Conservation (phyloP, 176 grass and related monocot genomes). For the Cymbopogon citratus region DNA sequence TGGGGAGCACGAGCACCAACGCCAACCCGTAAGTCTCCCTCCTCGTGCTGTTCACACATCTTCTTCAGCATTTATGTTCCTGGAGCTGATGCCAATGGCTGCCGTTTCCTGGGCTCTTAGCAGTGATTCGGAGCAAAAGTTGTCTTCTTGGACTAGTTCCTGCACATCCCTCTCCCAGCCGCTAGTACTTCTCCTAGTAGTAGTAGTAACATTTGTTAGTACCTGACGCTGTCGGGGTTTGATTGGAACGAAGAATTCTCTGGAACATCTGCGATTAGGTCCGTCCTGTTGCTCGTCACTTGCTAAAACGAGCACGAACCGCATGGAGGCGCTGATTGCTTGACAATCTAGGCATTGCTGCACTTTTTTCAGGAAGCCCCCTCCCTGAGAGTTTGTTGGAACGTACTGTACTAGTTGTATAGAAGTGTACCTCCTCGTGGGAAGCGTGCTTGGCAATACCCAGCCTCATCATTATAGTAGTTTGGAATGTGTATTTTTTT, state of each 20-base stretch:
- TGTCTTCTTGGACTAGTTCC: not conserved
- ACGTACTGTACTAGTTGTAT: not conserved
- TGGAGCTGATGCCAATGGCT: not conserved
- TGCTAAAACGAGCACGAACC: not conserved
- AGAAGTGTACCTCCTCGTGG: not conserved
- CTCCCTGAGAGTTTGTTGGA: not conserved
- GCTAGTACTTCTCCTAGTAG: not conserved
- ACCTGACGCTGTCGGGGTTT: not conserved
- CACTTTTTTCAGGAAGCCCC: constrained; percentile 18
- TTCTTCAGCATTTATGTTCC: no score
- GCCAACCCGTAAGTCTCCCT: no score
- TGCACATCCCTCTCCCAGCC: not conserved
- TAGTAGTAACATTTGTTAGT: no score
- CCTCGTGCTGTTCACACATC: no score
- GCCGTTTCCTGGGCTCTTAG: not conserved
- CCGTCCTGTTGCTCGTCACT: not conserved
- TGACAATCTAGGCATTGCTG: not conserved
- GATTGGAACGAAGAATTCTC: not conserved
- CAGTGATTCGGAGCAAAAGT: not conserved
- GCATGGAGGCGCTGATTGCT: not conserved
- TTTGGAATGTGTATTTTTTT: not conserved
- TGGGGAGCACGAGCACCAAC: not conserved
- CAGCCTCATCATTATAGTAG: not conserved
- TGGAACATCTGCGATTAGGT: not conserved
- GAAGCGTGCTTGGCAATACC: not conserved